phyloP scores from a whole-genome alignment of 2,329 filamentous ascomycete species.

The Sphaerulina populicola region DNA sequence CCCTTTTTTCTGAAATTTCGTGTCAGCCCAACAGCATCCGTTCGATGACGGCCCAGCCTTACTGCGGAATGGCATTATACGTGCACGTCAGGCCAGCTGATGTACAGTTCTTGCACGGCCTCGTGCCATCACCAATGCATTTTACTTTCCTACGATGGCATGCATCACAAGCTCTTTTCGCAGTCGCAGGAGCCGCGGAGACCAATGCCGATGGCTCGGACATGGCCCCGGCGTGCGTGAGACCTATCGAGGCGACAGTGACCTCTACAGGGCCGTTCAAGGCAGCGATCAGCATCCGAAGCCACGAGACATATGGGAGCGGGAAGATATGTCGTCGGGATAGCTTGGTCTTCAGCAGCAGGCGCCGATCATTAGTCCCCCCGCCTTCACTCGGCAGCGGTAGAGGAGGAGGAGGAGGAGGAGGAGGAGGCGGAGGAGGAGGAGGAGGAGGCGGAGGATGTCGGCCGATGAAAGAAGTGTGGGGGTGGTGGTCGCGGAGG shows the following conservation, averaged over 20 bases:
- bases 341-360: conserved; percentile 3
- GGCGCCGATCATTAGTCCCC: conserved; percentile 9
- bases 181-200: conserved; percentile 17
- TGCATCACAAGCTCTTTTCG: conserved; percentile 31
- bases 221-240: conserved; percentile 14
- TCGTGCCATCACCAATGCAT: conserved; percentile 43
- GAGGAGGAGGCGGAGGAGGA: background rate
- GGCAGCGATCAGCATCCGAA: conserved; percentile 20
- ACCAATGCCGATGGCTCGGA: conserved; percentile 15
- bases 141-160: conserved; percentile 46
- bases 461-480: conserved; percentile 3
- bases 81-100: conserved; percentile 54
- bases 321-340: conserved; percentile 1
- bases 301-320: conserved; percentile 8
- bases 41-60: background rate
- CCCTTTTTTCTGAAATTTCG: conserved; percentile 44
- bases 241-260: conserved; percentile 15
- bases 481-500: background rate
- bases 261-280: conserved; percentile 21
- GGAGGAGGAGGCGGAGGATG: no score
- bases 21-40: background rate
- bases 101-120: conserved; percentile 54
- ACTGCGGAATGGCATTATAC: conserved; percentile 54
- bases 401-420: background rate
- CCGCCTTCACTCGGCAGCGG: conserved; percentile 11